Percentiles rank a stretch among this genome's conserved stretches.
Evolutionary conservation across 2,329 filamentous ascomycete species (phyloP).

Genomic region (Hymenoscyphus infarciens): DNA sequence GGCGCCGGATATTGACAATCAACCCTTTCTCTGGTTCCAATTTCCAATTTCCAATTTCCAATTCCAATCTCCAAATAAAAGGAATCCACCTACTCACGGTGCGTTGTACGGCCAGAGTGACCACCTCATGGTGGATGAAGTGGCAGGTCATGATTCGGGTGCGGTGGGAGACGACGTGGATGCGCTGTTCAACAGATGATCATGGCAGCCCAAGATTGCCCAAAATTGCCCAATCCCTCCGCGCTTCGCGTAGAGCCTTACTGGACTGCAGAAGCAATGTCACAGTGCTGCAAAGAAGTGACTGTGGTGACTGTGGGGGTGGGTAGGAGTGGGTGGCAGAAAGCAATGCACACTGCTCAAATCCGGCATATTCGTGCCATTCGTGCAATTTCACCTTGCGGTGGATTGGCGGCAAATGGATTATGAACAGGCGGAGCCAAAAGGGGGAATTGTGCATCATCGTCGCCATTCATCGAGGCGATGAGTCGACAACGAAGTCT

Average conservation of each 20-base stretch:
- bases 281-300: conserved; percentile 1
- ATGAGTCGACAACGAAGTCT: background rate
- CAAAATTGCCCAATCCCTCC: conserved; percentile 4
- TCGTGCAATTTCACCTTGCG: background rate
- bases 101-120: conserved; percentile 11
- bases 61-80: too few relatives aligned
- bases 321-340: background rate
- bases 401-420: background rate
- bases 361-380: background rate
- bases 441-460: background rate
- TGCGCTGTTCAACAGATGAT: conserved; percentile 15
- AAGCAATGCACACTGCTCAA: background rate
- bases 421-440: background rate
- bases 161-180: conserved; percentile 6
- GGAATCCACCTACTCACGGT: conserved; percentile 9
- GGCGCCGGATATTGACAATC: background rate
- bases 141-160: conserved; percentile 13
- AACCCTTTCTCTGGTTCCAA: background rate
- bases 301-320: conserved; percentile 14
- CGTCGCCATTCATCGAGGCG: background rate
- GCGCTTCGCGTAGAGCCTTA: background rate
- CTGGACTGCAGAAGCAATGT: conserved; percentile 9
- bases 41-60: background rate
- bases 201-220: too few relatives aligned
- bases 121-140: conserved; percentile 8